Percentiles rank a stretch among this genome's conserved stretches.
Evolutionary conservation across 2,329 filamentous ascomycete species (phyloP).

Genomic region (Sclerotinia minor): DNA sequence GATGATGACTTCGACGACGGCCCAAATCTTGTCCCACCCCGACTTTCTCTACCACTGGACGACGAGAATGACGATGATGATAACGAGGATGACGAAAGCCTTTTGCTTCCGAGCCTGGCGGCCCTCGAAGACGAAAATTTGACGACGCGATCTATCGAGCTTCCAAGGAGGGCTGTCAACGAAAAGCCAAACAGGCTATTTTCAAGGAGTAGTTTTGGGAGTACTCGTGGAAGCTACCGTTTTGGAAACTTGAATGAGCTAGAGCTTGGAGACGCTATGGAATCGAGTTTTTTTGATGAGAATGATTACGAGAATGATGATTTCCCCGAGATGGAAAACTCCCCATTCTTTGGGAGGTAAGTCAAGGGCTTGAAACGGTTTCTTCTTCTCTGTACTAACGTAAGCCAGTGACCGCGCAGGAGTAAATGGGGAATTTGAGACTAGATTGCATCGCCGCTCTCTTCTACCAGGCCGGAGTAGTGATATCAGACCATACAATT

Average conservation of each 20-base stretch:
- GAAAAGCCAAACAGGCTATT: slow-evolving; percentile 50
- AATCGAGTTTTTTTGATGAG: slow-evolving; percentile 38
- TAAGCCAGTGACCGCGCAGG: slow-evolving; percentile 15
- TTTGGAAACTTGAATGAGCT: slow-evolving; percentile 42
- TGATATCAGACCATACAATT: slow-evolving; percentile 36
- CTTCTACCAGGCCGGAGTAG: slow-evolving; percentile 36
- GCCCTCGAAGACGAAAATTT: slow-evolving; percentile 58
- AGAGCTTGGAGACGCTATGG: slow-evolving; percentile 33
- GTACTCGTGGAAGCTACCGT: slow-evolving; percentile 55
- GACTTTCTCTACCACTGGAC: slow-evolving; percentile 56
- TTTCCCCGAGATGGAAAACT: slow-evolving; percentile 28
- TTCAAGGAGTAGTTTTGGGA: slow-evolving; percentile 52
- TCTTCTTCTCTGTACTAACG: neutral
- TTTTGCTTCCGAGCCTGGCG: slow-evolving; percentile 56
- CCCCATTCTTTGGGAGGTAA: slow-evolving; percentile 30
- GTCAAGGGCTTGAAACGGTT: slow-evolving; percentile 14
- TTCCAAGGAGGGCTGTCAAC: slow-evolving; percentile 54
- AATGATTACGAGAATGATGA: slow-evolving; percentile 33
- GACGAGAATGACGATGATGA: slow-evolving; percentile 53
- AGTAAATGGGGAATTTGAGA: neutral
- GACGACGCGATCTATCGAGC: slow-evolving; percentile 60
- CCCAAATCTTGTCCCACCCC: slow-evolving; percentile 51
- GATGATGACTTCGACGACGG: slow-evolving; percentile 46
- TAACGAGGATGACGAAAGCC: slow-evolving; percentile 49
- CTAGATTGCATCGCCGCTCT: slow-evolving; percentile 26